Base-by-base conservation (phyloP, 2,329 filamentous ascomycete genomes). In the Thelonectria rubi region DNA sequence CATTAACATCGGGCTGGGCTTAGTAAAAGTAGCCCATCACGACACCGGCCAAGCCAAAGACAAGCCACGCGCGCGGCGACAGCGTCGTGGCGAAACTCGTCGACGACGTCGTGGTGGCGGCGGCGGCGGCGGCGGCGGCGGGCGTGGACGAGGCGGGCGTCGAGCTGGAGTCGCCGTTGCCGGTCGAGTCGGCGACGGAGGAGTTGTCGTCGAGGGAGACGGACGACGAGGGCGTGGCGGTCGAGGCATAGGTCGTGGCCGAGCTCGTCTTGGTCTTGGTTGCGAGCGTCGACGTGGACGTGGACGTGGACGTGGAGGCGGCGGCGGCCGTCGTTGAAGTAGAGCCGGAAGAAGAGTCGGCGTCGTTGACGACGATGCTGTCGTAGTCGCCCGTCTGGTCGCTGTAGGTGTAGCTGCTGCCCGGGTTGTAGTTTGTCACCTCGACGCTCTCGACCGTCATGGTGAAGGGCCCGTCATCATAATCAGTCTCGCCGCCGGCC, bases 401-500 rank as follows among this genome's bases (percentile, higher is more conserved):
- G 30, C 62, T 14, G 47, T 74, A 74, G 0, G 67, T 62, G 49
- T 74, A 74, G 59, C 85, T 81, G 34, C 60, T 54, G 10, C 58
- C 65, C 1, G 72, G 72, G 63, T 72, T 74, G 24, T 70, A 57
- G 57, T 81, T 79, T 37, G 87, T 78, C 12, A 79, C 79, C 72
- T 84, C 79, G 58, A 74, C 55, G 30, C 68, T 74, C 62, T 74
- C 63, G 5, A 90, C 80, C 57, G 80, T 82, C 86, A 89, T 89
- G 64, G 82, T 85, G 75, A 82, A 90, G 9, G 87, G 87, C 0
- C 73, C 82, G 14, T 80, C 66, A 47, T 17, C 26, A 37, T 68
- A 79, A 51, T 76, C 66, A 3, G 76, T 75, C 17, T 75, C 54
- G 59, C 90, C 90, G 53, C 89, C 89, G 45, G 89, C 89, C 90